phyloP scores from a whole-genome alignment of 75 land plant species.

The Pseudotsuga menziesii region DNA sequence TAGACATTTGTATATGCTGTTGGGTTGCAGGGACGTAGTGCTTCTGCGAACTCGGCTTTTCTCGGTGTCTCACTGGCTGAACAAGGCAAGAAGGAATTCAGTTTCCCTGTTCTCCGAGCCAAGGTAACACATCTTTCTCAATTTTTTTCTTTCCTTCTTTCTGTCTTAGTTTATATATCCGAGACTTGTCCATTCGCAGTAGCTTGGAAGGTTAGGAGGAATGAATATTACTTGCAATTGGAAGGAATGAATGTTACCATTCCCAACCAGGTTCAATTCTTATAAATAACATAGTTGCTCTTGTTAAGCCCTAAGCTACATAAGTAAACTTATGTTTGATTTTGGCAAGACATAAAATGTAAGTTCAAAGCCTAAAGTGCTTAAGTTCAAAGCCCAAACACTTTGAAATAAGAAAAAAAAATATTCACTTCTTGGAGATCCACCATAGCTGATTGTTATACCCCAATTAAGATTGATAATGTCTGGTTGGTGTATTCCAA shows the following conservation, averaged over 20 bases:
- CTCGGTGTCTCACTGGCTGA: constrained; percentile 53
- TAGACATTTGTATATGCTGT: not conserved
- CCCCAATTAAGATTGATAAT: not conserved
- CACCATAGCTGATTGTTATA: not conserved
- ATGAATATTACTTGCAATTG: too few species aligned
- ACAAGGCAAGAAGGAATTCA: constrained; percentile 36
- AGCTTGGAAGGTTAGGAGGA: too few species aligned
- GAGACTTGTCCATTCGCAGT: not conserved
- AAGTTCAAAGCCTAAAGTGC: too few species aligned
- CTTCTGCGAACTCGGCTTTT: constrained; percentile 33
- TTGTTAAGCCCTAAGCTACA: too few species aligned
- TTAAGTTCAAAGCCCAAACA: too few species aligned
- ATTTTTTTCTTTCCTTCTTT: not conserved
- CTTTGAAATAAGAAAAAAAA: too few species aligned
- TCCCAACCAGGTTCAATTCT: too few species aligned
- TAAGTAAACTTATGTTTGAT: too few species aligned
- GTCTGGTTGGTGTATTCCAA: too few species aligned
- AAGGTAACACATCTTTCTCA: constrained; percentile 27
- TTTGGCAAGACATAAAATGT: too few species aligned
- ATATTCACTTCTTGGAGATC: not conserved
- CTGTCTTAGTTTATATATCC: not conserved
- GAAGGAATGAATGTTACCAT: too few species aligned
- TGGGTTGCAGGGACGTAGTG: constrained; percentile 25
- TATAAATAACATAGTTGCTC: too few species aligned
- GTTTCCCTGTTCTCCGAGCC: constrained; percentile 15